phyloP scores from a whole-genome alignment of 2,329 filamentous ascomycete species.

The Xylaria sp. region DNA sequence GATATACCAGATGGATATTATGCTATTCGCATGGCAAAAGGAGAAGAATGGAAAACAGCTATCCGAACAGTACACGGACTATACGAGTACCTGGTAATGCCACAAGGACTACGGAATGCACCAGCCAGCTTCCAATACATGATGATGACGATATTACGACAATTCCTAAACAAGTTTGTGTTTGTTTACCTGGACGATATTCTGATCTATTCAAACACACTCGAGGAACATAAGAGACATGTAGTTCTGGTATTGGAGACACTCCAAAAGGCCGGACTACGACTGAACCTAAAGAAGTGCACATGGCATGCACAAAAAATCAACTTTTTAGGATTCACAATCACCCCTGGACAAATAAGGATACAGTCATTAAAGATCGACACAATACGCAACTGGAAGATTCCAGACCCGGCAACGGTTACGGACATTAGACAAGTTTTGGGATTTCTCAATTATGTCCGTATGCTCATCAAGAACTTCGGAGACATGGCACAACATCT shows the following conservation, averaged over 20 bases:
- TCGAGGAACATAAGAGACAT: constrained; percentile 12
- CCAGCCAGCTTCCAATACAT: not conserved
- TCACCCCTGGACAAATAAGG: too few relatives aligned
- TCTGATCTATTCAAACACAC: constrained; percentile 7
- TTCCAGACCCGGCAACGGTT: too few relatives aligned
- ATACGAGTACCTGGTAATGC: not conserved
- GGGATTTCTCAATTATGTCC: constrained; percentile 17
- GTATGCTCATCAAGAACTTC: constrained; percentile 6
- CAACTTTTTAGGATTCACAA: constrained; percentile 11
- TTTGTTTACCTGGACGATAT: constrained; percentile 10
- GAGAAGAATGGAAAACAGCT: constrained; percentile 15
- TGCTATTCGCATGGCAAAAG: constrained; percentile 1
- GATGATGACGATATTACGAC: not conserved
- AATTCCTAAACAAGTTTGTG: too few relatives aligned
- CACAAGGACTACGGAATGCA: not conserved
- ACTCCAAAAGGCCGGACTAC: not conserved
- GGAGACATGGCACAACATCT: not conserved
- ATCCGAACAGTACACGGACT: constrained; percentile 6
- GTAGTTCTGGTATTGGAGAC: constrained; percentile 4
- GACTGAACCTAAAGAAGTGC: constrained; percentile 1
- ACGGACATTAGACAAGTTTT: constrained; percentile 4
- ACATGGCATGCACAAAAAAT: constrained; percentile 10
- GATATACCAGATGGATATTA: constrained; percentile 17
- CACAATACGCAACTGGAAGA: too few relatives aligned
- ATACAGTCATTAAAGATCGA: too few relatives aligned